These are phyloP conservation scores for Bruguiera gymnorhiza DNA, from an alignment of 345 rosid species.

Conservation along the genomic window DNA sequence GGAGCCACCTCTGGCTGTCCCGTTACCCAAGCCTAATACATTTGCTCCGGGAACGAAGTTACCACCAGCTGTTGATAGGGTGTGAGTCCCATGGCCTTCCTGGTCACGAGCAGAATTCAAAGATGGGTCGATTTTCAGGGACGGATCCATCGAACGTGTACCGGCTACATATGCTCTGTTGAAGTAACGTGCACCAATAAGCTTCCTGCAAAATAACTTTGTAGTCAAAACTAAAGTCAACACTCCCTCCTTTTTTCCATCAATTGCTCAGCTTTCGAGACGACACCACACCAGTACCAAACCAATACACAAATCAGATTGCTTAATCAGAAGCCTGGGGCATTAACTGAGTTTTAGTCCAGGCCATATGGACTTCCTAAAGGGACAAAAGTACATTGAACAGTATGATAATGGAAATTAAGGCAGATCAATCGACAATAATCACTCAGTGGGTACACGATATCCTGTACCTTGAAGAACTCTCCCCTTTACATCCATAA, in stretches of 20 bases:
- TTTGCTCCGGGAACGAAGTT: conserved; percentile 46
- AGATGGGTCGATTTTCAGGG: conserved; percentile 11
- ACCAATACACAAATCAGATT: too few species aligned
- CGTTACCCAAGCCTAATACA: conserved; percentile 46
- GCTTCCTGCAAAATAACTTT: conserved; percentile 33
- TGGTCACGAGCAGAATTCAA: conserved; percentile 35
- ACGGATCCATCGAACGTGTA: conserved; percentile 20
- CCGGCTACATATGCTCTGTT: conserved; percentile 49
- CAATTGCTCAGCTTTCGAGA: too few species aligned
- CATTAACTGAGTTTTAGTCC: too few species aligned
- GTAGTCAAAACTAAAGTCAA: background rate
- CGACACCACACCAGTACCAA: too few species aligned
- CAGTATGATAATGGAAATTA: too few species aligned
- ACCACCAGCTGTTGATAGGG: conserved; percentile 65
- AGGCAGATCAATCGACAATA: background rate
- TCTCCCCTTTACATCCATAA: background rate
- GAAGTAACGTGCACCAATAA: conserved; percentile 63
- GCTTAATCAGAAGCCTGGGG: too few species aligned
- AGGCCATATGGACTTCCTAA: too few species aligned
- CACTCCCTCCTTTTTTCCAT: too few species aligned
- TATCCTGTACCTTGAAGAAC: background rate
- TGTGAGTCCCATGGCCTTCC: conserved; percentile 57
- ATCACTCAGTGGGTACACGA: too few species aligned
- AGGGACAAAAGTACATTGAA: too few species aligned
- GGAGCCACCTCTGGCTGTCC: conserved; percentile 68